Conservation (phyloP, 163 green algal species). For the Scenedesmus sp. region DNA sequence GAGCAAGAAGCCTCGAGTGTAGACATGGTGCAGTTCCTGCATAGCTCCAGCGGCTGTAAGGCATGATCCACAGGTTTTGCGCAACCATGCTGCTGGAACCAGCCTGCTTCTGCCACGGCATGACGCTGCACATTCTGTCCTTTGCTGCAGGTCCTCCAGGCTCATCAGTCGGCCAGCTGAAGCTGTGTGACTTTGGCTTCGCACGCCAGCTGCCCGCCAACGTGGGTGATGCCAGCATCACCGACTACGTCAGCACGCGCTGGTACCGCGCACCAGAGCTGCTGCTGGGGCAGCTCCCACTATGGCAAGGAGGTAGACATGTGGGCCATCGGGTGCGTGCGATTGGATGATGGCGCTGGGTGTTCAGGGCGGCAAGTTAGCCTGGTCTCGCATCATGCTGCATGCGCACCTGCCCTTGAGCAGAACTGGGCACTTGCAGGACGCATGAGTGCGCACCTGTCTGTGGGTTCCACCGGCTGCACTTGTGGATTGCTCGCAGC, state of each 20-base stretch:
- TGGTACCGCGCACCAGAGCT: conserved; percentile 99
- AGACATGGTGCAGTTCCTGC: neutral
- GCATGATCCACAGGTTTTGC: neutral
- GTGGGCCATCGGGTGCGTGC: conserved; percentile 87
- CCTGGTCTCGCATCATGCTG: too few relatives aligned
- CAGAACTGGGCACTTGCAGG: neutral
- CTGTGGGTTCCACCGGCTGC: too few relatives aligned
- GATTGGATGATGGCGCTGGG: too few relatives aligned
- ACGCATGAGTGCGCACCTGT: too few relatives aligned
- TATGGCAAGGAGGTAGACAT: conserved; percentile 90
- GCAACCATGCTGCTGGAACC: neutral
- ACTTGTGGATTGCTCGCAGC: too few relatives aligned
- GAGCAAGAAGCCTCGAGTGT: neutral
- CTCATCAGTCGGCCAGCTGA: conserved; percentile 75
- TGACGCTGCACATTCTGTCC: neutral
- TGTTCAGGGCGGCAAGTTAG: too few relatives aligned
- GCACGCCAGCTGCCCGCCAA: conserved; percentile 73
- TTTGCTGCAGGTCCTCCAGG: conserved; percentile 9
- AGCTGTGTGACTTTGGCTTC: conserved; percentile 96
- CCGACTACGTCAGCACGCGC: conserved; percentile 97
- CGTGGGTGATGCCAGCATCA: conserved; percentile 75
- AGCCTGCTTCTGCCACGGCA: neutral
- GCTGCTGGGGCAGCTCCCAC: conserved; percentile 84
- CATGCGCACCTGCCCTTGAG: neutral
- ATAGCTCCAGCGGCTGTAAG: neutral